Base-by-base conservation (phyloP, 73 alveolate species). In the Tetrahymena elliotti region DNA sequence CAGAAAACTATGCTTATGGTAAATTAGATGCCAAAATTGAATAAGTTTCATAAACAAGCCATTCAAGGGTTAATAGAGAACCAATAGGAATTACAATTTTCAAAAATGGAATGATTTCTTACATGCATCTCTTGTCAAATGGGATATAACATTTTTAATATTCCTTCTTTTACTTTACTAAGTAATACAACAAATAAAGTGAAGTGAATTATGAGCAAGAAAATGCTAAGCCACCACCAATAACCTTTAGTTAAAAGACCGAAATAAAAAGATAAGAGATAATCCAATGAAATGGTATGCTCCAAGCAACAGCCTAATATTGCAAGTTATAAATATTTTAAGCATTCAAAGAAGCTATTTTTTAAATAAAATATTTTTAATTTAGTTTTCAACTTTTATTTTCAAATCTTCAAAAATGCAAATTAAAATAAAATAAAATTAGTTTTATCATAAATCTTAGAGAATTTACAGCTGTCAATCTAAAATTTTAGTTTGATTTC, bases 1-100 rank as follows among this genome's bases (percentile, higher is more conserved):
- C 95, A n/a, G 95, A 47, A 7, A 93, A 37, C n/a, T 37, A 33
- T 18, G 82, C 53, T 39, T 22, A 31, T 13, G 88, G 83, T 33
- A 93, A 33, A 12, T 38, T 35, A 93, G 88, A 38, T 8, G 95
- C 95, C 11, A 38, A 35, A 93, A 93, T 38, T 1, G 95, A 38
- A 93, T 93, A 93, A 22, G 82, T 38, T 37, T 93, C 95, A 93
- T 93, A 93, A 38, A 47, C 84, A 37, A 93, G 83, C 95, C 95
- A 93, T 37, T 93, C 95, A 38, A 93, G 82, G 16, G 41, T 38
- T 33, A 38, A 93, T 16, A 93, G 84, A 37, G 82, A 40, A 8
- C 95, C 95, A 12, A 93, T 93, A 2, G 95, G 95, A 15, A 93
- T 40, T 20, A 53, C 84, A 6, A 38, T 24, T 39, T 93, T 93